Conservation (phyloP, 2,329 filamentous ascomycete species). For the Beauveria varroae region DNA sequence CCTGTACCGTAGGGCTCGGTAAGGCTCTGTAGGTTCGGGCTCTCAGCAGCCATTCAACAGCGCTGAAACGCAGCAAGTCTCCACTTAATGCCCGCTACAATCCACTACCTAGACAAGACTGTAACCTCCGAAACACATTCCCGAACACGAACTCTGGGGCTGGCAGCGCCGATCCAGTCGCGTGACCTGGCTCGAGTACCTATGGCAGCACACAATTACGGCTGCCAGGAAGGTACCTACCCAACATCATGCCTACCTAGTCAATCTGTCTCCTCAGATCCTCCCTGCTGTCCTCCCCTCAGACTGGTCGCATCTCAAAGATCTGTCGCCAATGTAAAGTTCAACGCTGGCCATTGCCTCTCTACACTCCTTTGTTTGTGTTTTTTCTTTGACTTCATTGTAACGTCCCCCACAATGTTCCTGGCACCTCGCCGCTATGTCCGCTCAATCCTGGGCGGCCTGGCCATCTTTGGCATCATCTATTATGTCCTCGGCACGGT, state of each 20-base stretch:
- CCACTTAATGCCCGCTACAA: too few relatives aligned
- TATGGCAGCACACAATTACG: too few relatives aligned
- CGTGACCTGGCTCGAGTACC: too few relatives aligned
- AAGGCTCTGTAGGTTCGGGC: not conserved
- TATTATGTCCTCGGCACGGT: constrained; percentile 2
- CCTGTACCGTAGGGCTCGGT: too few relatives aligned
- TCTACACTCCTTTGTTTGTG: not conserved
- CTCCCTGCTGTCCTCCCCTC: not conserved
- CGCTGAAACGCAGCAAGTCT: not conserved
- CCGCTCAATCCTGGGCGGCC: constrained; percentile 5
- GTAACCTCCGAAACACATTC: too few relatives aligned
- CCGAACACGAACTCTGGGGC: too few relatives aligned
- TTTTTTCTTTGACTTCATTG: not conserved
- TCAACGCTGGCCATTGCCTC: not conserved
- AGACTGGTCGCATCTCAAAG: not conserved
- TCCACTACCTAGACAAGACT: too few relatives aligned
- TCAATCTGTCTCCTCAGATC: not conserved
- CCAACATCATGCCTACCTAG: not conserved
- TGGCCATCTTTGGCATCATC: constrained; percentile 2
- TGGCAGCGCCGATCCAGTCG: too few relatives aligned
- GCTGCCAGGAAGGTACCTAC: not conserved
- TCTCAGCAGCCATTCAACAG: not conserved
- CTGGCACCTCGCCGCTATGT: constrained; percentile 4
- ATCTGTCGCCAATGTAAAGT: not conserved
- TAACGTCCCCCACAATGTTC: not conserved